Percentiles rank a stretch among this genome's conserved stretches.
These are phyloP conservation scores for Sonneratia alba DNA, from an alignment of 345 rosid species.

Conservation along the genomic window DNA sequence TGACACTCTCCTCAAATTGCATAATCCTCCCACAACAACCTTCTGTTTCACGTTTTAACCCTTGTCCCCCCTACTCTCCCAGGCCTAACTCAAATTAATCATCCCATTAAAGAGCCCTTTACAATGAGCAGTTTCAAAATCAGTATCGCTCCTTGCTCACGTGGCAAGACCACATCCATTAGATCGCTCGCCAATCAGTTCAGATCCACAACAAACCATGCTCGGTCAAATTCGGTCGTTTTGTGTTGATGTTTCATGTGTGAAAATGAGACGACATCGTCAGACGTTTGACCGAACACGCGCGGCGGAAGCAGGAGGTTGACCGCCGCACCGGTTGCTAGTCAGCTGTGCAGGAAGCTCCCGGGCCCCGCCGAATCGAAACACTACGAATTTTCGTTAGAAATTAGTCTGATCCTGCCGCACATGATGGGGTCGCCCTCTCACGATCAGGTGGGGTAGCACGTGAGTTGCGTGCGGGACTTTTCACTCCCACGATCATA, in stretches of 20 bases:
- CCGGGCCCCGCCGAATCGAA: neutral
- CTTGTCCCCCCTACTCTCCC: neutral
- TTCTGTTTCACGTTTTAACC: neutral
- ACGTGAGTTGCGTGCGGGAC: neutral
- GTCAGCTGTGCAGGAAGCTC: neutral
- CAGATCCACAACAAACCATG: neutral
- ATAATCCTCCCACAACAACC: neutral
- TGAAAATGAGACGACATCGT: neutral
- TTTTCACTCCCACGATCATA: neutral
- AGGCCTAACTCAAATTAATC: neutral
- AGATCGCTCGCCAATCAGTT: neutral
- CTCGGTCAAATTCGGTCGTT: neutral
- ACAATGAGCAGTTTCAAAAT: neutral
- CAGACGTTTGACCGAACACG: neutral
- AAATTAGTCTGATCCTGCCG: neutral
- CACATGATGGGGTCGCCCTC: neutral
- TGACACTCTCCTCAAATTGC: neutral
- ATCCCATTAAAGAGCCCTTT: neutral
- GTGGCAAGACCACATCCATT: neutral
- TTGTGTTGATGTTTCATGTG: neutral
- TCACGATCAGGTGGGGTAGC: neutral
- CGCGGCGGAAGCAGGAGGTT: neutral
- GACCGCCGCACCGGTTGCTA: neutral
- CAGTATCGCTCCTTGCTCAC: neutral
- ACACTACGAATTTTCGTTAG: neutral